Conservation (phyloP, 2,329 filamentous ascomycete genomes). For the Clarireedia sp. region DNA sequence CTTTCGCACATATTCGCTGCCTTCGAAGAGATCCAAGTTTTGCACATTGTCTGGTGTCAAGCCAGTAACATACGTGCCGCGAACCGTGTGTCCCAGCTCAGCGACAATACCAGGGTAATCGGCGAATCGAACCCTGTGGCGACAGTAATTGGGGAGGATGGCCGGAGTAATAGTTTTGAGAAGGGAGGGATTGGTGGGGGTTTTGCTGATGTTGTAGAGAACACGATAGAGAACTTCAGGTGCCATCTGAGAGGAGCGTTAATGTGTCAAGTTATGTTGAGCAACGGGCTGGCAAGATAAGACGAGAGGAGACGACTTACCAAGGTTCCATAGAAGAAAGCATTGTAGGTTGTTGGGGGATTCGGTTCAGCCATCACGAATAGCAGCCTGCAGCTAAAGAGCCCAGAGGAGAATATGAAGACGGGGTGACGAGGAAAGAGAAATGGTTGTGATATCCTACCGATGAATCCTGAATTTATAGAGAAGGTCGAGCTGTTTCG, state of each 20-base stretch:
- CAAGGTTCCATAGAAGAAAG: conserved; percentile 22
- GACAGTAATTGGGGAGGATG: conserved; percentile 64
- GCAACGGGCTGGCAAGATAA: not conserved
- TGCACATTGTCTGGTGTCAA: conserved; percentile 69
- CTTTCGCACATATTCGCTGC: conserved; percentile 58
- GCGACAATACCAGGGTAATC: conserved; percentile 78
- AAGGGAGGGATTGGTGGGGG: conserved; percentile 35
- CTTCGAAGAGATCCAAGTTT: conserved; percentile 77
- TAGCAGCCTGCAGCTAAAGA: not conserved
- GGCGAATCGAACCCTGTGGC: conserved; percentile 57
- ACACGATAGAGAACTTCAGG: conserved; percentile 79
- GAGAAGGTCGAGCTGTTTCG: too few relatives aligned
- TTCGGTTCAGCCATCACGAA: conserved; percentile 13
- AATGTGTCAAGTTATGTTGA: not conserved
- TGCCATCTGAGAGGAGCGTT: conserved; percentile 52
- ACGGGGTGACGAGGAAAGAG: too few relatives aligned
- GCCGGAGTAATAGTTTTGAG: conserved; percentile 56
- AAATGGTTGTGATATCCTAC: too few relatives aligned
- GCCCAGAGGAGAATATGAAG: too few relatives aligned
- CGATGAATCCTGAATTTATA: too few relatives aligned
- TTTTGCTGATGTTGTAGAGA: conserved; percentile 49
- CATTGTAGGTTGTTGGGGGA: conserved; percentile 10
- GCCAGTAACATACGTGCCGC: conserved; percentile 70
- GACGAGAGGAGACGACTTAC: not conserved
- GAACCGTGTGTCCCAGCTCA: conserved; percentile 49